Percentiles rank a stretch among this genome's conserved stretches.
Conservation (phyloP, 2,329 filamentous ascomycete genomes). For the Amphichorda felina region DNA sequence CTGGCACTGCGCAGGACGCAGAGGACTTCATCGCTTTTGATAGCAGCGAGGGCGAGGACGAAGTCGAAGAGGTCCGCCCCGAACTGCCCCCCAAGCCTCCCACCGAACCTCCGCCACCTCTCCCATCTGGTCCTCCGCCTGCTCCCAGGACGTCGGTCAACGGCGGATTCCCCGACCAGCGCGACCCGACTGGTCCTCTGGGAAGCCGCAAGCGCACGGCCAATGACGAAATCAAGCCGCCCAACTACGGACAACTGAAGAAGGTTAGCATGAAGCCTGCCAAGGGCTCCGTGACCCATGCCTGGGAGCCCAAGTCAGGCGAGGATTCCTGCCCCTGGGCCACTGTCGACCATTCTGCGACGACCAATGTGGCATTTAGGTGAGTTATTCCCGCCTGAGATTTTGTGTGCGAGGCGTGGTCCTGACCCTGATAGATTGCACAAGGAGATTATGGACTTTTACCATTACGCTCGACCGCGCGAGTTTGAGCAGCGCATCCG, state of each 20-base stretch:
- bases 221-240: constrained; percentile 54
- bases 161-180: constrained; percentile 9
- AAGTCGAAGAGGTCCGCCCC: constrained; percentile 12
- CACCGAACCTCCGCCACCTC: constrained; percentile 8
- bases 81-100: constrained; percentile 7
- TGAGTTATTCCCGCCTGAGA: constrained; percentile 21
- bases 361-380: constrained; percentile 43
- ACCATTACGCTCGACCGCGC: constrained; percentile 68
- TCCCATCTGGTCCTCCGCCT: constrained; percentile 10
- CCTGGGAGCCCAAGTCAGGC: constrained; percentile 35
- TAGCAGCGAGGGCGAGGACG: constrained; percentile 44
- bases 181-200: constrained; percentile 29
- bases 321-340: constrained; percentile 53
- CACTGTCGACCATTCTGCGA: constrained; percentile 38
- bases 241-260: constrained; percentile 39
- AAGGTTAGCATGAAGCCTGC: constrained; percentile 34
- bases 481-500: constrained; percentile 69
- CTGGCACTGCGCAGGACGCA: constrained; percentile 40
- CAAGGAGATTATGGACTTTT: constrained; percentile 84
- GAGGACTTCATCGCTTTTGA: constrained; percentile 89
- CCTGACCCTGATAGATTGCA: constrained; percentile 50
- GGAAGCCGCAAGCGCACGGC: constrained; percentile 64
- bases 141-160: constrained; percentile 8
- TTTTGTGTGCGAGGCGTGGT: too few relatives aligned
- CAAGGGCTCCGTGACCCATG: constrained; percentile 35